Percentiles rank a stretch among this genome's conserved stretches.
Evolutionary conservation across 345 rosid species (phyloP).

Genomic region (Brassica incana): DNA sequence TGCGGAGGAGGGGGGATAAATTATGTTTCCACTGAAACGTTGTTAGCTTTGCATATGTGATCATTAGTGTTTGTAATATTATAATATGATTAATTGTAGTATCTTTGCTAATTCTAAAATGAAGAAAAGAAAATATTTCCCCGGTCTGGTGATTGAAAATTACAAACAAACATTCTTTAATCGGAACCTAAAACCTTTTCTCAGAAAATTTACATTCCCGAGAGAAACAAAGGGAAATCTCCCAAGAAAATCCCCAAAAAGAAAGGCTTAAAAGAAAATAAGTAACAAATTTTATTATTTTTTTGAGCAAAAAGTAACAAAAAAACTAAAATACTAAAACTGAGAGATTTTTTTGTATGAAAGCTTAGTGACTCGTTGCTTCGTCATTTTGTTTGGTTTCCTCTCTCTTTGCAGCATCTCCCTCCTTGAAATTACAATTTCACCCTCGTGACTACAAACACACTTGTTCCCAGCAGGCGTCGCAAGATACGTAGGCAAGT

Average conservation of each 20-base stretch:
- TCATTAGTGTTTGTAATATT: neutral
- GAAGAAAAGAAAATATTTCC: neutral
- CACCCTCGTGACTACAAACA: conserved; percentile 38
- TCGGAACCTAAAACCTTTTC: conserved; percentile 18
- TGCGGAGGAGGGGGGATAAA: neutral
- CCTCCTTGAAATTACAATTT: neutral
- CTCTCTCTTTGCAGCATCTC: conserved; percentile 26
- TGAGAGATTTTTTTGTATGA: neutral
- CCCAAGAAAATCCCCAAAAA: neutral
- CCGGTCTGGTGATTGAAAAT: neutral
- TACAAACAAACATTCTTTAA: neutral
- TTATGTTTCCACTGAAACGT: neutral
- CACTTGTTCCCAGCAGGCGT: conserved; percentile 50
- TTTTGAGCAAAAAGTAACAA: neutral
- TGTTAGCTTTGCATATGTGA: neutral
- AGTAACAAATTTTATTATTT: neutral
- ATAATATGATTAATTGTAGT: neutral
- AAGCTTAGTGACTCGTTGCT: conserved; percentile 35
- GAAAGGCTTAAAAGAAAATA: conserved; percentile 5
- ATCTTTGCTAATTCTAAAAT: neutral
- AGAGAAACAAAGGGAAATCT: neutral
- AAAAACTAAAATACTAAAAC: neutral
- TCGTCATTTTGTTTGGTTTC: conserved; percentile 28
- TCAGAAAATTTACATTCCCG: conserved; percentile 48
- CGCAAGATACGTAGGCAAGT: conserved; percentile 65